Base-by-base conservation (phyloP, 1,284 basidiomycete genomes). In the Cutaneotrichosporon curvatum region DNA sequence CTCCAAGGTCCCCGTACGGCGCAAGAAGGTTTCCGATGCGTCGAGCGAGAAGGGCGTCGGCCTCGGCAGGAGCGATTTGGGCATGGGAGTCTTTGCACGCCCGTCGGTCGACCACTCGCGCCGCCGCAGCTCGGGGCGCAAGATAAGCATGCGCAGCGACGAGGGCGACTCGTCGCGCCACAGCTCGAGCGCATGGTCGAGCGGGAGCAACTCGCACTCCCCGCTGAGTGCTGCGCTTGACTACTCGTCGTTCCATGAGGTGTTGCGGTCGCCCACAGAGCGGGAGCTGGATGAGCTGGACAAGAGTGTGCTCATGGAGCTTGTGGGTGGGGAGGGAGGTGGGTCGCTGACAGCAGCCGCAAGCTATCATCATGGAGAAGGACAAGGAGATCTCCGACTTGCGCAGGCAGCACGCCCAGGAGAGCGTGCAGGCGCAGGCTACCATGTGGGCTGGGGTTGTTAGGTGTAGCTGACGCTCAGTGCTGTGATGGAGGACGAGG, bases 91-190 rank as follows among this genome's bases (percentile, higher is more conserved):
- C 21, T 66, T 66, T 45, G 60, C 63, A 11, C 39, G 61, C 41
- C 66, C 65, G 0, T 58, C 63, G 12, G 56, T 59, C 3, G 37
- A 36, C 18, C 34, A 43, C 21, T 32, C 38, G 32, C 56, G 58
- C 28, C 47, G 65, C n/a, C 37, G 59, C 21, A 48, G 50, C 25
- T 44, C 42, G 12, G 34, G 23, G 16, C 46, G 47, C 22, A 44
- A 43, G 20, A 19, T 43, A 8, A 52, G 61, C 31, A 48, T 57
- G 10, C 57, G 59, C 20, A 60, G 61, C 20, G 55, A 44, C 20
- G 42, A 44, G 22, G 28, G 42, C 32, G 20, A 33, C 20, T 16
- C 30, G 30, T 12, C 18, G 18, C 30, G 32, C 9, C 32, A 34
- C 7, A 15, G 32, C 7, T 34, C 32, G 32, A 28, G 25, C 12